Evolutionary conservation across 2,329 filamentous ascomycete genomes (phyloP).

Genomic region (Cercospora zeina): DNA sequence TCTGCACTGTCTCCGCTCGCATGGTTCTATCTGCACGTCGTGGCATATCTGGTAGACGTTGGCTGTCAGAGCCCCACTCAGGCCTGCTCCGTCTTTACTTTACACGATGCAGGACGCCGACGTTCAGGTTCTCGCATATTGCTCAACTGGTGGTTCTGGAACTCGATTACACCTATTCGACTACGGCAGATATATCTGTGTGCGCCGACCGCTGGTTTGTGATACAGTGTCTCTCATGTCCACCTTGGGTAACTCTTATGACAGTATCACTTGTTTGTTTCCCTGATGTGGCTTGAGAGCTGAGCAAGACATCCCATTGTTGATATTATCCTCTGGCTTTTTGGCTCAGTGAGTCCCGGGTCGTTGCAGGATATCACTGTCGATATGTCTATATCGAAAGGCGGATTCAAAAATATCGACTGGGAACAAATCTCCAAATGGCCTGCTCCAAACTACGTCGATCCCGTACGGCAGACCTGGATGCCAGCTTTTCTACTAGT

Average conservation of each 20-base stretch:
- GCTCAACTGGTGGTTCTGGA: background rate
- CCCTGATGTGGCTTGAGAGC: background rate
- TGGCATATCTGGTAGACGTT: slow-evolving; percentile 11
- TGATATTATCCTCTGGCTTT: background rate
- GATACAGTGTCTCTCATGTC: background rate
- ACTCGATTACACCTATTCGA: background rate
- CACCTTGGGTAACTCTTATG: background rate
- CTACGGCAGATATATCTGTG: background rate
- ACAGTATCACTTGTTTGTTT: background rate
- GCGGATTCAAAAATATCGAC: background rate
- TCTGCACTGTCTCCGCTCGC: slow-evolving; percentile 2
- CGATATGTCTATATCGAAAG: background rate
- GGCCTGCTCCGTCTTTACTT: slow-evolving; percentile 5
- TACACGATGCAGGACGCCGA: slow-evolving; percentile 16
- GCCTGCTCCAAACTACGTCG: slow-evolving; percentile 19
- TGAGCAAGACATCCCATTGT: background rate
- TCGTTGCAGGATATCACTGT: background rate
- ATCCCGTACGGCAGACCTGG: slow-evolving; percentile 30
- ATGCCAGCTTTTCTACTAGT: slow-evolving; percentile 31
- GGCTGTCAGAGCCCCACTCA: slow-evolving; percentile 1
- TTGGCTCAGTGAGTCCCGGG: background rate
- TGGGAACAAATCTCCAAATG: slow-evolving; percentile 8
- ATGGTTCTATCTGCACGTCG: slow-evolving; percentile 11
- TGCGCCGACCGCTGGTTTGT: background rate
- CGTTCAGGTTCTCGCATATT: slow-evolving; percentile 1